A percentile compares a stretch with the other conserved stretches of the same genome.
Conservation (phyloP, 2,329 filamentous ascomycete genomes). For the Tolypocladium ophioglossoides region DNA sequence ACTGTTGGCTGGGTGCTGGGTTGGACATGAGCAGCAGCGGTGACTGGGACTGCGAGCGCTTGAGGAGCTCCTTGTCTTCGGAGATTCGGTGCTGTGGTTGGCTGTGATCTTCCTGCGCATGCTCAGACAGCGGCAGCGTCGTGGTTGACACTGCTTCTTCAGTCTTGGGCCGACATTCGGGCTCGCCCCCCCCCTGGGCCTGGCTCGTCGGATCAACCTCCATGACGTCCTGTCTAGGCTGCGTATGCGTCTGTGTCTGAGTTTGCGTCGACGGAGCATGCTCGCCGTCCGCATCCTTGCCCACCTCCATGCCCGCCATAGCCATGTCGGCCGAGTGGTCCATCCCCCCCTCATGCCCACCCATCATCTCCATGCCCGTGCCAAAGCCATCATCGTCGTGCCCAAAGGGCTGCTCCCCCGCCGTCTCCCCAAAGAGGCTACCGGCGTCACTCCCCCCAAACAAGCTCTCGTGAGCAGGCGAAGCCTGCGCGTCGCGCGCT, state of each 20-base stretch:
- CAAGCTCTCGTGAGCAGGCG: constrained; percentile 66
- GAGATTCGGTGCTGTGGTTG: not conserved
- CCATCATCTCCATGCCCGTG: constrained; percentile 53
- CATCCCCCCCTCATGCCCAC: constrained; percentile 27
- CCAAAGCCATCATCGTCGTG: constrained; percentile 81
- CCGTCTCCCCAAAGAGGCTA: constrained; percentile 77
- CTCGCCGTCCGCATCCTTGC: constrained; percentile 10
- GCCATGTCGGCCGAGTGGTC: constrained; percentile 32
- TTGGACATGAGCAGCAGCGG: constrained; percentile 12
- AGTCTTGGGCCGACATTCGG: not conserved
- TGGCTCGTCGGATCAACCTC: constrained; percentile 4
- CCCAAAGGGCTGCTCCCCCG: constrained; percentile 52
- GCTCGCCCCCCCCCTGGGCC: not conserved
- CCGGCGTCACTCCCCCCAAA: constrained; percentile 73
- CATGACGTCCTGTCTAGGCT: constrained; percentile 5
- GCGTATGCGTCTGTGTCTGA: not conserved
- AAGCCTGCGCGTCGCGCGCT: constrained; percentile 45
- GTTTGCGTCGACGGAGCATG: not conserved
- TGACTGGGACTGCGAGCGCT: constrained; percentile 12
- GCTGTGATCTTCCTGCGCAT: not conserved
- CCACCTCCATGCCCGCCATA: constrained; percentile 22
- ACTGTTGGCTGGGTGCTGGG: constrained; percentile 19
- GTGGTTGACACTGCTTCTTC: not conserved
- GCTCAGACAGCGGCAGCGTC: not conserved
- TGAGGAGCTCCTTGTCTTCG: constrained; percentile 5